Evolutionary conservation across 140 eudicot genomes (phyloP), one percentile per base, ranked within the genome.

Genomic region (Flaveria floridana): DNA sequence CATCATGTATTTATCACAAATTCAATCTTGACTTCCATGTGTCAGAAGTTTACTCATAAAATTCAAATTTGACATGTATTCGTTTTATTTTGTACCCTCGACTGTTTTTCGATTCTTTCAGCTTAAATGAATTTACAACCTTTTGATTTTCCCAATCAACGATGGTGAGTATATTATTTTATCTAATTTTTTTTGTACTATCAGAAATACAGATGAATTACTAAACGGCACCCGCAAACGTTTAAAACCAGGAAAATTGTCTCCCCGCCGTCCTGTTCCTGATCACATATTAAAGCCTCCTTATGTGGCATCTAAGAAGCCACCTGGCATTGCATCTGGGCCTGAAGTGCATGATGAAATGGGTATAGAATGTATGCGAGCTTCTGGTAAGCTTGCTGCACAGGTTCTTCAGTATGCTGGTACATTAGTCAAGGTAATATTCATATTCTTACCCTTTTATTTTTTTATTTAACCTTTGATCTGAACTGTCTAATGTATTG

Each of bases 381-480:
- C 96, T 65, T 86, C 99, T 1, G 97, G 99, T 37, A 85, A 80
- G 82, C 97, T 93, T 71, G 99, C 99, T 62, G 99, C 99, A 2
- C 89, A 79, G 65, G 97, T 90, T 85, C 96, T 90, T 77, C 91
- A 88, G 76, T 79, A 93, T 85, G 97, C 97, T 14, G 97, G 99
- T 57, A 86, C 97, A 42, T 81, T 93, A 75, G 96, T 93, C 77
- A 93, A 84, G 97, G 98, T 93, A 72, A 79, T 20, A 73, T 8
- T 68, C 19, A 6, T 28, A 28, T 16, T 18, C 11, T 37, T 14
- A n/a, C 18, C 15, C 14, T 6, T 47, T 4, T 13, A n/a, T 47
- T 23, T n/a, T n/a, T 48, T 48, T 8, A 12, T 48, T 50, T 37
- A 42, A 9, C 26, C 67, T 68, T 51, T 30, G 7, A 61, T 63